Evolutionary conservation across 1,284 basidiomycete genomes (phyloP).

Genomic region (Microbotryum silenes-acaulis): DNA sequence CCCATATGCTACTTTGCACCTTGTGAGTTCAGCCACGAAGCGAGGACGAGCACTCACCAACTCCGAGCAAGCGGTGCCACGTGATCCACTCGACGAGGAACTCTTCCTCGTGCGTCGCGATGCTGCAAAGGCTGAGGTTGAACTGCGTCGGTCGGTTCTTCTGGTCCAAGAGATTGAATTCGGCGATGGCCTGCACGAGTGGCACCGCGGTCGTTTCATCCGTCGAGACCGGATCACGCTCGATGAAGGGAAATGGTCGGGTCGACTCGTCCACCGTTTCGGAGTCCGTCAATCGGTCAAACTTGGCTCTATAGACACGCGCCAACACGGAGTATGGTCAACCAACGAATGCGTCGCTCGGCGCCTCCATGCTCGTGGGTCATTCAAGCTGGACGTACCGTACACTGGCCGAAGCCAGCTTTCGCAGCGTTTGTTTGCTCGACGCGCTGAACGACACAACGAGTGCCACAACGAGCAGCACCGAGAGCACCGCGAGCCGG

Average conservation of each 20-base stretch:
- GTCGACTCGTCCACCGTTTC: neutral
- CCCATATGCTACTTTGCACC: too few species aligned
- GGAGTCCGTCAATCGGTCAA: too few species aligned
- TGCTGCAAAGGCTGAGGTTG: slow-evolving; percentile 19
- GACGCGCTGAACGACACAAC: neutral
- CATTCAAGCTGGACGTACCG: too few species aligned
- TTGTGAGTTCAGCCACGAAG: too few species aligned
- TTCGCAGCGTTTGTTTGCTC: too few species aligned
- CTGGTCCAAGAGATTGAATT: slow-evolving; percentile 2
- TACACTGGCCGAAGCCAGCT: too few species aligned
- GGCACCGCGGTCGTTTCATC: slow-evolving; percentile 9
- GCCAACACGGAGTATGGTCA: too few species aligned
- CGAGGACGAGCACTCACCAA: slow-evolving; percentile 1
- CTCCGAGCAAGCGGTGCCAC: slow-evolving; percentile 23
- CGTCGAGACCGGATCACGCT: neutral
- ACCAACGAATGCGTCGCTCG: too few species aligned
- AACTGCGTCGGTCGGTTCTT: neutral
- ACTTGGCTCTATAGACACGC: too few species aligned
- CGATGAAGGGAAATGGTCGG: neutral
- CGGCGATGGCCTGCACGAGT: slow-evolving; percentile 14
- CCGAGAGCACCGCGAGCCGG: neutral
- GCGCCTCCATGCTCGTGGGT: too few species aligned
- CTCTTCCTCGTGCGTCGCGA: slow-evolving; percentile 24
- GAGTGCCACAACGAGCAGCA: neutral
- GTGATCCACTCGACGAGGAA: slow-evolving; percentile 25